Base-by-base conservation (phyloP, 352 stramenopile species). In the Pythium coloratum region DNA sequence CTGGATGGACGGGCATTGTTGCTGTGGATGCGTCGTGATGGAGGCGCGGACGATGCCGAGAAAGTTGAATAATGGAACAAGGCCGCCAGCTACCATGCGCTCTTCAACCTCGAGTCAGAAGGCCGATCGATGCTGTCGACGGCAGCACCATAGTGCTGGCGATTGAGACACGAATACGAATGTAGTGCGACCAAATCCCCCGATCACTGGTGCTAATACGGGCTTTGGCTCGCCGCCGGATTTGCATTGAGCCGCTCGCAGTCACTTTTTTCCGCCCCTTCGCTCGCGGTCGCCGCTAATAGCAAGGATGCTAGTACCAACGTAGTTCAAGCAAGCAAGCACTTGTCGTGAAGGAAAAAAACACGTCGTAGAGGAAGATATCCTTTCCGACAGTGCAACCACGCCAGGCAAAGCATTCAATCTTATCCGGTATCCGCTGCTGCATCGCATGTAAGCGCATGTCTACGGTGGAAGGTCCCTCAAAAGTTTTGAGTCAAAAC, bases 401-500 rank as follows among this genome's bases (percentile, higher is more conserved):
- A 38, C 33, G 9, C 33, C 6, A 38, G 9, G 33, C 33, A 38
- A 9, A n/a, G 20, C 20, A 24, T 24, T 24, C 40, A 6, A 47
- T 47, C 40, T 47, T 47, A 47, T 47, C 33, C 33, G 33, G 33
- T 10, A 38, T 38, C 33, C 40, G 5, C 13, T 47, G 40, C 13
- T 47, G 40, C 40, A 47, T 47, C 40, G 40, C 40, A 47, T 47
- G 40, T 47, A 12, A n/a, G 40, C 13, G 40, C 16, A 47, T n/a
- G 40, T 47, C 33, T 38, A 16, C 67, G 73, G 62, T 81, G 84
- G 67, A 86, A 86, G 36, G 83, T 28, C 3, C 64, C 49, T 34
- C 86, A 24, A 24, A 24, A 24, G 20, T 24, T 24, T 24, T 24
- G 20, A 24, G 20, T 24, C 20, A 24, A 24, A 24, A 24, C 20